Conservation (phyloP, 139 green algal genomes). For the Pseudopediastrum boryanum region DNA sequence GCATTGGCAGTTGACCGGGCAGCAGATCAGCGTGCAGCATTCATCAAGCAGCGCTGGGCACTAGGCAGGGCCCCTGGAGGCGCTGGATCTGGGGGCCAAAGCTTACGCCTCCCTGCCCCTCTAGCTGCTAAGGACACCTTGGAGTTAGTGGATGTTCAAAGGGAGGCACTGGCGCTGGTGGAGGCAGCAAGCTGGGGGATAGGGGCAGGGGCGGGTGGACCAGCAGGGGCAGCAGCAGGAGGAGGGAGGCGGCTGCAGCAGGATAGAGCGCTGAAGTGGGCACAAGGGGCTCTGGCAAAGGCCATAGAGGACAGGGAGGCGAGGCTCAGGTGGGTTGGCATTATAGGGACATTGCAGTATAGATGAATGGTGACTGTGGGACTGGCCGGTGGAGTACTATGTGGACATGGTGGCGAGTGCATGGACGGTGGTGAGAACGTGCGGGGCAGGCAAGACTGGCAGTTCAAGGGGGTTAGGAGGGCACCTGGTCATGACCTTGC, state of each 20-base stretch:
- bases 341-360: no score
- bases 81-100: neutral
- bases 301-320: slow-evolving; percentile 56
- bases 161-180: slow-evolving; percentile 38
- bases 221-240: neutral
- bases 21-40: slow-evolving; percentile 43
- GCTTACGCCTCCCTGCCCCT: slow-evolving; percentile 21
- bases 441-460: no score
- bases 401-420: no score
- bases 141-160: slow-evolving; percentile 48
- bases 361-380: no score
- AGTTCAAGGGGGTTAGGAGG: no score
- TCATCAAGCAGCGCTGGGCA: slow-evolving; percentile 61
- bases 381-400: no score
- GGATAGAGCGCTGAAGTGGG: slow-evolving; percentile 35
- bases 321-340: slow-evolving; percentile 38
- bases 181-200: slow-evolving; percentile 7
- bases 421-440: no score
- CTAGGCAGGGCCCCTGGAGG: slow-evolving; percentile 34
- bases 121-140: slow-evolving; percentile 44
- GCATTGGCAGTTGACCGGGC: slow-evolving; percentile 40
- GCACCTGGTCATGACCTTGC: no score
- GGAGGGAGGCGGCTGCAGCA: neutral
- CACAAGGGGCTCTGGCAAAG: slow-evolving; percentile 35
- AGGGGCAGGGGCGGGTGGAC: neutral